Evolutionary conservation across 371 early-diverging fungal species (phyloP).

Genomic region (Mortierella polycephala): DNA sequence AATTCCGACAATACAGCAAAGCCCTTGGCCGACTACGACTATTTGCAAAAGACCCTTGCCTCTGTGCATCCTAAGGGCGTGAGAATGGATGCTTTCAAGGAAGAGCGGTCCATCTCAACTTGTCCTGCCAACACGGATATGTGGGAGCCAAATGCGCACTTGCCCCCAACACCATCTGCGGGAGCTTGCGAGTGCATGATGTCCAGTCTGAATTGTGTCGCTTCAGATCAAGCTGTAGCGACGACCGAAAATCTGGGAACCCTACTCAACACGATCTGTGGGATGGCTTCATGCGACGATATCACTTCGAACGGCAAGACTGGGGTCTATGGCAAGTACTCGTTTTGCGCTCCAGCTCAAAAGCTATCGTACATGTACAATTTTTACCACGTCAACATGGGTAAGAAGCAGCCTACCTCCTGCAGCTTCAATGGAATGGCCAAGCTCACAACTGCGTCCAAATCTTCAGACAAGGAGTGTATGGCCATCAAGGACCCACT

Average conservation of each 20-base stretch:
- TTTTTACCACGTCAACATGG: slow-evolving; percentile 38
- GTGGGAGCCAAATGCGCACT: slow-evolving; percentile 68
- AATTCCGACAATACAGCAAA: slow-evolving; percentile 56
- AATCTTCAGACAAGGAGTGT: slow-evolving; percentile 32
- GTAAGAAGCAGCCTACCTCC: slow-evolving; percentile 41
- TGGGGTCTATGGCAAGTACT: slow-evolving; percentile 66
- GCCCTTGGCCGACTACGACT: slow-evolving; percentile 59
- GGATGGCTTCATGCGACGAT: slow-evolving; percentile 63
- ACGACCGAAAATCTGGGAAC: slow-evolving; percentile 37
- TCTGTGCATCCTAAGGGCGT: slow-evolving; percentile 60
- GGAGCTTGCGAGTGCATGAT: slow-evolving; percentile 78
- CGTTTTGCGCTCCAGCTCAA: slow-evolving; percentile 62
- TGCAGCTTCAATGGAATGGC: slow-evolving; percentile 57
- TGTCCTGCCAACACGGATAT: slow-evolving; percentile 66
- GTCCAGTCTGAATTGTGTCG: slow-evolving; percentile 69
- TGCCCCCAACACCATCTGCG: slow-evolving; percentile 79
- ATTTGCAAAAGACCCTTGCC: slow-evolving; percentile 57
- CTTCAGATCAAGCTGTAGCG: slow-evolving; percentile 57
- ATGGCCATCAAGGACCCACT: slow-evolving; percentile 12
- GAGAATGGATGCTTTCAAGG: slow-evolving; percentile 60
- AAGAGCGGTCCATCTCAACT: slow-evolving; percentile 39
- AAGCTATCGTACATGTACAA: slow-evolving; percentile 61
- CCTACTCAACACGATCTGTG: slow-evolving; percentile 64
- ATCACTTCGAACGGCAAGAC: slow-evolving; percentile 63
- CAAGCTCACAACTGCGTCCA: slow-evolving; percentile 29